Conservation (phyloP, 164 flowering plant species). For the Vitis vinifera region DNA sequence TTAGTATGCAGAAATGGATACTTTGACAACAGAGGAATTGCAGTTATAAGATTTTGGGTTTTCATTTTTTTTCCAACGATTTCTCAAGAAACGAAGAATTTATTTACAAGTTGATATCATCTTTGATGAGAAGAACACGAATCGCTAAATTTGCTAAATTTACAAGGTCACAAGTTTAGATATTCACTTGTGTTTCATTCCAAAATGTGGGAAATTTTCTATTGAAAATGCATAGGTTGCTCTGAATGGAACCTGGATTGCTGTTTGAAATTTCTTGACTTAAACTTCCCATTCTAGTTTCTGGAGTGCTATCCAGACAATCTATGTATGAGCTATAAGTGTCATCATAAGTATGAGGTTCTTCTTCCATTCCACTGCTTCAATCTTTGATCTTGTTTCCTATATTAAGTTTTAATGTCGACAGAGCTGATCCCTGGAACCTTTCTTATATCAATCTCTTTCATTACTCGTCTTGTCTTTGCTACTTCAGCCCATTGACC, state of each 20-base stretch:
- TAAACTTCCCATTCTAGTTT: neutral
- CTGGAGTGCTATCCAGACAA: neutral
- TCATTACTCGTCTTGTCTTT: conserved; percentile 21
- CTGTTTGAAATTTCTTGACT: neutral
- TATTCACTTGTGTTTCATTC: neutral
- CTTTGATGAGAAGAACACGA: too few relatives aligned
- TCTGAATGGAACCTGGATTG: neutral
- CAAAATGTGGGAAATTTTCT: neutral
- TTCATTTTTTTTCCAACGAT: neutral
- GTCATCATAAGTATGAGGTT: neutral
- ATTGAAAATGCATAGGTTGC: neutral
- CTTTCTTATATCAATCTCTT: conserved; percentile 19
- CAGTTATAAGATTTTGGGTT: neutral
- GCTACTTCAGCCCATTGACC: conserved; percentile 29
- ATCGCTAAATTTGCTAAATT: too few relatives aligned
- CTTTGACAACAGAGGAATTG: neutral
- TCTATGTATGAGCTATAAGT: neutral
- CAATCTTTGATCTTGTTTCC: neutral
- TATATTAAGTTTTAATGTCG: neutral
- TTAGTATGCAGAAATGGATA: neutral
- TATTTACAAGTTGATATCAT: too few relatives aligned
- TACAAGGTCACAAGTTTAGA: too few relatives aligned
- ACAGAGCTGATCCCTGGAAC: conserved; percentile 22
- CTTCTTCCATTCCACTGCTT: conserved; percentile 1
- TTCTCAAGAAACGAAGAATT: too few relatives aligned